These are phyloP conservation scores for Cyberlindnera sargentensis DNA, from an alignment of 805 yeast genomes.

Conservation along the genomic window DNA sequence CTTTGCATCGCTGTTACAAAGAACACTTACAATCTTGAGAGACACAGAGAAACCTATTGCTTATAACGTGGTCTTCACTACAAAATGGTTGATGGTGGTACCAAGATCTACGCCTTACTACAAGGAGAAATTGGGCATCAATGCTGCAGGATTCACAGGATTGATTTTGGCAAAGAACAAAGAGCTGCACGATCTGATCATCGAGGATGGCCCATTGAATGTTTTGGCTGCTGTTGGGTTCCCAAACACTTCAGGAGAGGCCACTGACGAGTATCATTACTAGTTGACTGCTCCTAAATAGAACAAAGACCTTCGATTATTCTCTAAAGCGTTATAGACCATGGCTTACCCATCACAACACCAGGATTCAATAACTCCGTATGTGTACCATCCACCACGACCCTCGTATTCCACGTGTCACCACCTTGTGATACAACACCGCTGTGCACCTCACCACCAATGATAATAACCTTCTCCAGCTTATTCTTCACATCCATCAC, in stretches of 20 bases:
- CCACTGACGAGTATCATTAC: constrained; percentile 61
- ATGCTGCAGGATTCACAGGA: constrained; percentile 78
- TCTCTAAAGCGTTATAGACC: constrained; percentile 34
- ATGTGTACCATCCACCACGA: constrained; percentile 17
- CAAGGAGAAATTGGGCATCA: constrained; percentile 45
- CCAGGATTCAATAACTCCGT: constrained; percentile 42
- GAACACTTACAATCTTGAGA: constrained; percentile 60
- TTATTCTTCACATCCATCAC: constrained; percentile 22
- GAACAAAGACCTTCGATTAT: neutral
- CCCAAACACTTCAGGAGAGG: constrained; percentile 48
- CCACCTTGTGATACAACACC: constrained; percentile 32
- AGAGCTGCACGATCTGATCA: constrained; percentile 42
- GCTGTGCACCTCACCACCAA: constrained; percentile 27
- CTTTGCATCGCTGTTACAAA: constrained; percentile 66
- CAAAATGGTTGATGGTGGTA: constrained; percentile 77
- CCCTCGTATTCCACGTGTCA: constrained; percentile 29
- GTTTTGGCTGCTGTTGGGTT: constrained; percentile 63
- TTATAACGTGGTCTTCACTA: constrained; percentile 78
- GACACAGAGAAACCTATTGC: constrained; percentile 46
- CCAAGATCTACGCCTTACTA: constrained; percentile 63
- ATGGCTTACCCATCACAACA: constrained; percentile 37
- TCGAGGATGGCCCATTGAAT: constrained; percentile 36
- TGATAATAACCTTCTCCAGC: constrained; percentile 50
- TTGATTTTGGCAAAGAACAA: constrained; percentile 67
- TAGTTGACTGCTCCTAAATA: constrained; percentile 18